phyloP scores from a whole-genome alignment of 108 stramenopile species.

The Aurantiochytrium sp. region DNA sequence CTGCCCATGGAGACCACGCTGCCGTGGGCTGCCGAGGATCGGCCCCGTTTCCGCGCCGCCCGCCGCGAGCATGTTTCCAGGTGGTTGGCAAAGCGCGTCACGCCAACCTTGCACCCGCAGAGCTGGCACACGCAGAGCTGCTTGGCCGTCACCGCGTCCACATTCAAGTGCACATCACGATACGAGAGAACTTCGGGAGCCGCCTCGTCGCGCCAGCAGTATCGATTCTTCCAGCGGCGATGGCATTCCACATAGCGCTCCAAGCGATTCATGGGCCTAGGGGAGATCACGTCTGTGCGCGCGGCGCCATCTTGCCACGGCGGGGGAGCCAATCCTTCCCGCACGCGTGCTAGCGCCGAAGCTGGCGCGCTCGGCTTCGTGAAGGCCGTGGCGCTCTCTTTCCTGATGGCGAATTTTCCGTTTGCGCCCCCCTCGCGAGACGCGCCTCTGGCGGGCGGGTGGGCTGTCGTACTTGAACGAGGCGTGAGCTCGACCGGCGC shows the following conservation, averaged over 20 bases:
- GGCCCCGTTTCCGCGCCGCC: background rate
- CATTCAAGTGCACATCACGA: background rate
- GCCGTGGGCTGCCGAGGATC: background rate
- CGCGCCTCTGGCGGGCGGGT: no score
- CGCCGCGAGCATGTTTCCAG: slow-evolving; percentile 9
- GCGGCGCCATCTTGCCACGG: background rate
- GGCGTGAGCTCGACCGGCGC: no score
- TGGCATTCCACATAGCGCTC: background rate
- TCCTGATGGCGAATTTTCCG: no score
- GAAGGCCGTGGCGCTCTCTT: no score
- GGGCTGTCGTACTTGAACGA: no score
- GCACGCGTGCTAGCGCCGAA: background rate
- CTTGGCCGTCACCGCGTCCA: background rate
- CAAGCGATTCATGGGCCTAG: background rate
- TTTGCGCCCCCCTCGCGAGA: no score
- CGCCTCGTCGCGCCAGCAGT: slow-evolving; percentile 2
- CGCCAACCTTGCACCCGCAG: background rate
- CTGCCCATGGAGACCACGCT: background rate
- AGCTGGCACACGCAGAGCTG: slow-evolving; percentile 22
- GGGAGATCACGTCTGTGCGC: background rate
- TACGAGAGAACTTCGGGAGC: background rate
- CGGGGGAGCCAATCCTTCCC: background rate
- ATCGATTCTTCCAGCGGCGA: background rate
- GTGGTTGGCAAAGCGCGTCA: slow-evolving; percentile 5
- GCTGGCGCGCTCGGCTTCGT: background rate